Conservation (phyloP, 2,329 filamentous ascomycete genomes). For the Cylindrodendrum hubeiense region DNA sequence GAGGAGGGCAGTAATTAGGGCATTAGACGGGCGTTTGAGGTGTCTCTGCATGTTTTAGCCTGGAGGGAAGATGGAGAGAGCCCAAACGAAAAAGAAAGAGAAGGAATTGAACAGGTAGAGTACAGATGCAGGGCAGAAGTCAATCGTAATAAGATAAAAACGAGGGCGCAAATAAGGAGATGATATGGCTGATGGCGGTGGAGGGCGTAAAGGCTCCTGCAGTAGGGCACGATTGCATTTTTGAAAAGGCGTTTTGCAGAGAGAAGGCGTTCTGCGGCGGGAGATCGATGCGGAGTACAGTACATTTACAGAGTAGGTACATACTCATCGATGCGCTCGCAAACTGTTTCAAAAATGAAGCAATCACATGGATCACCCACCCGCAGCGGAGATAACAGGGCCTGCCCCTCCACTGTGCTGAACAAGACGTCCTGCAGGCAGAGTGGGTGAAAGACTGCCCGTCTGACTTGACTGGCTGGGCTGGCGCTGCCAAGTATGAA, state of each 20-base stretch:
- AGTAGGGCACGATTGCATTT: neutral
- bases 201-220: conserved; percentile 3
- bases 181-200: neutral
- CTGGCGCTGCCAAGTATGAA: neutral
- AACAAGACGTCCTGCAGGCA: neutral
- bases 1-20: neutral
- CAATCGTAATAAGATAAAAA: too few species aligned
- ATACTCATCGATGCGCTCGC: neutral
- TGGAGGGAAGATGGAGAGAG: neutral
- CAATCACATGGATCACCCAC: neutral
- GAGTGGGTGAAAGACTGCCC: conserved; percentile 9
- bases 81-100: neutral
- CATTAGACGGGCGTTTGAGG: neutral
- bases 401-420: neutral
- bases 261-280: too few species aligned
- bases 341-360: neutral
- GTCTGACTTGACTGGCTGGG: conserved; percentile 11
- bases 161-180: neutral
- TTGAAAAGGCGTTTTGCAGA: neutral
- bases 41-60: neutral
- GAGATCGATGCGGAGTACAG: too few species aligned
- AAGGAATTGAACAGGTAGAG: neutral
- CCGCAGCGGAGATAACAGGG: neutral
- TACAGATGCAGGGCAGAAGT: too few species aligned
- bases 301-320: too few species aligned